Base-by-base conservation (phyloP, 1,284 basidiomycete genomes). In the Rhizopogon hawkerae region DNA sequence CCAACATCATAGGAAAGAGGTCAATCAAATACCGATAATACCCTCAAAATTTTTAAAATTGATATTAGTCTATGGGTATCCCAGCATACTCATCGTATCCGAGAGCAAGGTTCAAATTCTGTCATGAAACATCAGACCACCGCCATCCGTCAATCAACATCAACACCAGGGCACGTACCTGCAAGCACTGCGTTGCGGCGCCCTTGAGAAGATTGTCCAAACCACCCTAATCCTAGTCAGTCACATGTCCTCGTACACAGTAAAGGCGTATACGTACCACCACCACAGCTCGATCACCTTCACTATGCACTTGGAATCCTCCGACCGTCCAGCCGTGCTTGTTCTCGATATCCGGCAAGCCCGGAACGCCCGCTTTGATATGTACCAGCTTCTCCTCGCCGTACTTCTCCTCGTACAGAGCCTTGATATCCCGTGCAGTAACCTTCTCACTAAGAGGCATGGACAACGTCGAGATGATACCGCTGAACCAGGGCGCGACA, bases 171-270 rank as follows among this genome's bases (percentile, higher is more conserved):
- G 11, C 9, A 64, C 82, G 36, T 51, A 91, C 89, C 76, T 94
- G 92, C 52, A 98, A 64, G 67, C 94, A 98, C 69, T 98, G 96
- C 14, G 95, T 98, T 5, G 95, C 95, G 42, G 95, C 96, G 8
- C 95, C 95, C 69, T 98, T 98, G 54, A 98, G 75, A 52, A 98
- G 70, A 70, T 98, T 98, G 66, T 98, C 96, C 57, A 98, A 69
- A 0, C 92, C 91, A 49, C 91, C 92, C 85, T 89, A 58, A 13
- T 46, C 38, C 45, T 13, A 44, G 49, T 51, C 26, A 13, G 38
- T 23, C 42, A 56, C 52, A 48, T 36, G 21, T 48, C 29, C 24
- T 31, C 41, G 10, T 35, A 53, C 8, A 47, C 35, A 41, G 3
- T 3, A 44, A 56, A 39, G 37, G 49, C 3, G 35, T 4, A 21